phyloP scores from a whole-genome alignment of 371 early-diverging fungal genomes.

The Actinomortierella ambigua region DNA sequence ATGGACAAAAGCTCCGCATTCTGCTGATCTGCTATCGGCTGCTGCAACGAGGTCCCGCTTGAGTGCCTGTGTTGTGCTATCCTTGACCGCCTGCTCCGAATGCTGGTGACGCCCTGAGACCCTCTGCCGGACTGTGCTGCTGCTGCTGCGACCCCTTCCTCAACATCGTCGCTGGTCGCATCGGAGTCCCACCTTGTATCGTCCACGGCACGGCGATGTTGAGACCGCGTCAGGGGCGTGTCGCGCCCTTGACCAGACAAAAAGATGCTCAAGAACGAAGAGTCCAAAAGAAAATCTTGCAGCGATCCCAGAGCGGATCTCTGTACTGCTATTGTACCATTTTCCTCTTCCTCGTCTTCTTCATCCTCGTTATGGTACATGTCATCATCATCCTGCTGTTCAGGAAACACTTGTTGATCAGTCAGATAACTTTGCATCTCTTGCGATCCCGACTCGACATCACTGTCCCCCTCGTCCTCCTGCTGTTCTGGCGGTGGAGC shows the following conservation, averaged over 20 bases:
- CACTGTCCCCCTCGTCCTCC: slow-evolving; percentile 7
- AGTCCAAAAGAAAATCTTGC: slow-evolving; percentile 44
- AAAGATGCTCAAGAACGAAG: slow-evolving; percentile 46
- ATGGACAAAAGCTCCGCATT: slow-evolving; percentile 15
- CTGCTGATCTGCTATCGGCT: slow-evolving; percentile 5
- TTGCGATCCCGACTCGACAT: slow-evolving; percentile 2
- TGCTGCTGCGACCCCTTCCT: background rate
- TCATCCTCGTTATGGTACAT: slow-evolving; percentile 8
- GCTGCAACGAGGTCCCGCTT: background rate
- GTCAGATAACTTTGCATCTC: slow-evolving; percentile 5
- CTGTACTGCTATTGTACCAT: background rate
- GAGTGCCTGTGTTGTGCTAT: background rate
- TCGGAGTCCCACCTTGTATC: slow-evolving; percentile 13
- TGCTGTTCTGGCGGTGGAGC: background rate
- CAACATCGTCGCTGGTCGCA: background rate
- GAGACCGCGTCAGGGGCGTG: slow-evolving; percentile 30
- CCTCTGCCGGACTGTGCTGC: background rate
- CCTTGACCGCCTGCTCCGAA: slow-evolving; percentile 1
- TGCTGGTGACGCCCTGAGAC: background rate
- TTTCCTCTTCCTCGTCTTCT: slow-evolving; percentile 9
- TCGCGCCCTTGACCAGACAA: slow-evolving; percentile 37
- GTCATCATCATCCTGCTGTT: background rate
- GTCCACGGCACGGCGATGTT: slow-evolving; percentile 20
- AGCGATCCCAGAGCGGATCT: slow-evolving; percentile 12
- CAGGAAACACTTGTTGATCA: no score